Conservation (phyloP, 164 flowering plant species). For the Vitis labrusca region DNA sequence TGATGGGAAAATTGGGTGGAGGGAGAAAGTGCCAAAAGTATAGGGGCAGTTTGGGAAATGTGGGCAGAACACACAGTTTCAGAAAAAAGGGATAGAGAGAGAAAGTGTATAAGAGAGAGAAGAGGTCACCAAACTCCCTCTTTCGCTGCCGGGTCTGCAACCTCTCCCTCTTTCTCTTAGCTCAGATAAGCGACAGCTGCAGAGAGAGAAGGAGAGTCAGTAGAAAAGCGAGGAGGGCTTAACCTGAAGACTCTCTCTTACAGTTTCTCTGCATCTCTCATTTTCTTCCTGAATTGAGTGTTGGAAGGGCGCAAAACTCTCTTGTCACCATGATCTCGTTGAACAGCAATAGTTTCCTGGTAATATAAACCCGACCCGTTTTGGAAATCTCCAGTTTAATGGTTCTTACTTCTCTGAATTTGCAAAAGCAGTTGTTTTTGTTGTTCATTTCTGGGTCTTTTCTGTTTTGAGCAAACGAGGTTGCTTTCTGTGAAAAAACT, state of each 20-base stretch:
- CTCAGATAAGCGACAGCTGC: too few species aligned
- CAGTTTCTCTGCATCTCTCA: constrained; percentile 1
- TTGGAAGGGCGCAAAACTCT: not conserved
- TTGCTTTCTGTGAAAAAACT: not conserved
- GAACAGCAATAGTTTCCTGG: constrained; percentile 37
- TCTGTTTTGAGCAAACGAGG: not conserved
- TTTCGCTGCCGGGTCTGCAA: too few species aligned
- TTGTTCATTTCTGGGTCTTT: not conserved
- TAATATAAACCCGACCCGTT: constrained; percentile 24
- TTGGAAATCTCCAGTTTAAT: constrained; percentile 5
- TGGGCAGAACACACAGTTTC: too few species aligned
- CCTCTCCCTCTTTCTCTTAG: too few species aligned
- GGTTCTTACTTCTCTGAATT: not conserved
- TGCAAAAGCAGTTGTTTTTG: not conserved
- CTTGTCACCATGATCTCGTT: constrained; percentile 43
- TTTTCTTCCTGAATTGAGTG: not conserved
- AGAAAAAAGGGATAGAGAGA: too few species aligned
- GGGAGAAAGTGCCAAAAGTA: too few species aligned
- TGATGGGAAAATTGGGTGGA: too few species aligned
- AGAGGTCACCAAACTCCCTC: too few species aligned
- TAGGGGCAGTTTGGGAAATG: too few species aligned
- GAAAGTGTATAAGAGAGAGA: too few species aligned
- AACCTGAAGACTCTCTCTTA: constrained; percentile 13
- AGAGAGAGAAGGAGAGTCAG: constrained; percentile 2
- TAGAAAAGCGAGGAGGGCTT: constrained; percentile 3